phyloP scores from a whole-genome alignment of 176 grass and related monocot species.

The Areca catechu region DNA sequence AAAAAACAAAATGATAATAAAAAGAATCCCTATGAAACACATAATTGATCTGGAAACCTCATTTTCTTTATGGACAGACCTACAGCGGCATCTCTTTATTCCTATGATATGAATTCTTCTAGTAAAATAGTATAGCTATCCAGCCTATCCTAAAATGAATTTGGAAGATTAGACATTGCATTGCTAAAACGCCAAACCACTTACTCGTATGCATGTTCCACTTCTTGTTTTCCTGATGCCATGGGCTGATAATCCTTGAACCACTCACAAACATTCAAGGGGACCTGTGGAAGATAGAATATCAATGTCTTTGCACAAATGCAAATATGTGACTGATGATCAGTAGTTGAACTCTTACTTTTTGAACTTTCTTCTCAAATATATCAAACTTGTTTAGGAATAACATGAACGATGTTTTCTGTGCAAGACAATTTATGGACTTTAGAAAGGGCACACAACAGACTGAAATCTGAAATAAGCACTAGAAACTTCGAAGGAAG shows the following conservation, averaged over 20 bases:
- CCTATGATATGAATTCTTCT: too few relatives aligned
- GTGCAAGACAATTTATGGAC: conserved; percentile 10
- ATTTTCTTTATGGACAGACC: too few relatives aligned
- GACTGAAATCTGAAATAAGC: too few relatives aligned
- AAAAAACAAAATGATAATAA: too few relatives aligned
- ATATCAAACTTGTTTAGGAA: conserved; percentile 99
- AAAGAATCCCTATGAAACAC: too few relatives aligned
- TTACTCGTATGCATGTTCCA: conserved; percentile 93
- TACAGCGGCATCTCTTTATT: too few relatives aligned
- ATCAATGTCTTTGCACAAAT: conserved; percentile 3
- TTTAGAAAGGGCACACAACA: too few relatives aligned
- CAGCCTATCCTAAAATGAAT: conserved; percentile 4
- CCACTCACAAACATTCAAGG: conserved; percentile 84
- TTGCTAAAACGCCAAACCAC: conserved; percentile 10
- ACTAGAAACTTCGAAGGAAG: neutral
- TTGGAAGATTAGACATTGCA: neutral
- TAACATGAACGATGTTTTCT: conserved; percentile 98
- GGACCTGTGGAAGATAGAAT: conserved; percentile 40
- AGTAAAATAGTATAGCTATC: too few relatives aligned
- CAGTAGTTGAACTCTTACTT: conserved; percentile 27
- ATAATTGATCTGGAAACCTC: too few relatives aligned
- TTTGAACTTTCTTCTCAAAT: conserved; percentile 94
- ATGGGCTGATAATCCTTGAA: conserved; percentile 86
- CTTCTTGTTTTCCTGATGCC: conserved; percentile 80
- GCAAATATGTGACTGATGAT: neutral